Evolutionary conservation across 1,284 basidiomycete genomes (phyloP).

Genomic region (Cutaneotrichosporon sp.): DNA sequence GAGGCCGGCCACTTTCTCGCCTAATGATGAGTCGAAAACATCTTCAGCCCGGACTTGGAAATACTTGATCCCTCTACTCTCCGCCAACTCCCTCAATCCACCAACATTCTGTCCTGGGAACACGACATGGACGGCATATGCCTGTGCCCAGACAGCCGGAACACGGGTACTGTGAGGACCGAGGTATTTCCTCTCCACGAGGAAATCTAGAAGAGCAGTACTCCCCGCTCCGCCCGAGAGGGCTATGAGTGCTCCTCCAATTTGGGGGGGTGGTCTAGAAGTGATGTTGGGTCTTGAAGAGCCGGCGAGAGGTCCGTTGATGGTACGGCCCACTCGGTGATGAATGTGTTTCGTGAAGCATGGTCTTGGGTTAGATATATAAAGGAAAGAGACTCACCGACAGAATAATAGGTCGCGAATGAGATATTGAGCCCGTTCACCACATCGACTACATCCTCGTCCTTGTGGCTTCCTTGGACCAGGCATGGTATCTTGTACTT

Average conservation of each 20-base stretch:
- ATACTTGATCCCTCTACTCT: slow-evolving; percentile 31
- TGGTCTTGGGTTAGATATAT: slow-evolving; percentile 25
- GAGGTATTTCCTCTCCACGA: slow-evolving; percentile 33
- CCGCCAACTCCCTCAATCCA: slow-evolving; percentile 27
- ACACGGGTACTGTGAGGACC: slow-evolving; percentile 33
- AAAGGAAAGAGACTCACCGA: slow-evolving; percentile 27
- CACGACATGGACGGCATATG: slow-evolving; percentile 49
- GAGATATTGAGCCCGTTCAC: slow-evolving; percentile 37
- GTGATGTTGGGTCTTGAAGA: neutral
- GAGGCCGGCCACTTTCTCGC: slow-evolving; percentile 15
- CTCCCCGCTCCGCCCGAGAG: slow-evolving; percentile 49
- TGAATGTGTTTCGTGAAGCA: slow-evolving; percentile 38
- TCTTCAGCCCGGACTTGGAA: slow-evolving; percentile 44
- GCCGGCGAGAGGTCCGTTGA: slow-evolving; percentile 35
- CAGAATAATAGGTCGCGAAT: slow-evolving; percentile 44
- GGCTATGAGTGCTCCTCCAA: slow-evolving; percentile 34
- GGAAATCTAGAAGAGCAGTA: slow-evolving; percentile 41
- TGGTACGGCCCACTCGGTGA: slow-evolving; percentile 29
- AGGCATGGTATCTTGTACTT: slow-evolving; percentile 39
- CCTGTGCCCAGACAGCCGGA: slow-evolving; percentile 40
- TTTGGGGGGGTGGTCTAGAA: slow-evolving; percentile 32
- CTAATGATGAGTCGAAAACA: slow-evolving; percentile 36
- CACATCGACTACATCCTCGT: slow-evolving; percentile 40
- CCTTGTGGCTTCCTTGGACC: slow-evolving; percentile 33
- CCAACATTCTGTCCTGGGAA: slow-evolving; percentile 32